Base-by-base conservation (phyloP, 495 filamentous ascomycete genomes). In the Opeltia flavorubescens region DNA sequence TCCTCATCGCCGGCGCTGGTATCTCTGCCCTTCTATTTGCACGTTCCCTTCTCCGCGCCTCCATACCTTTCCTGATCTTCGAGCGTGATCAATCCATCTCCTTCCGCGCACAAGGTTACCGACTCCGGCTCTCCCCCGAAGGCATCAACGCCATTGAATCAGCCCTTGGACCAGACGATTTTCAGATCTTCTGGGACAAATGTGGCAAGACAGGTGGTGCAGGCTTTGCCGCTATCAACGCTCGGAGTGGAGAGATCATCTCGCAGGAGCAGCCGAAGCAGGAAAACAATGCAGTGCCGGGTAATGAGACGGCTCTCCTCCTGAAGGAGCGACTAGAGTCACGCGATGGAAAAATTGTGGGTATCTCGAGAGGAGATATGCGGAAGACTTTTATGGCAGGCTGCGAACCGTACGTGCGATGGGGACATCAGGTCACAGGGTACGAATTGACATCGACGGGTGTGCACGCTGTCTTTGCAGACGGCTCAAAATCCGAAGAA, bases 11-110 rank as follows among this genome's bases (percentile, higher is more conserved):
- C 30, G 74, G 74, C 43, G 73, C 61, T 33, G 74, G 75, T 17
- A 60, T 77, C 2, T 69, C 69, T n/a, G 74, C 72, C 20, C 63
- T 77, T 1, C 64, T 66, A 13, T 65, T 77, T 1, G 72, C 71
- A 5, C 72, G 78, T 49, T 67, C 64, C n/a, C 62, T 78, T 2
- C 62, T 67, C 30, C 66, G 71, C 44, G 59, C 67, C 36, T 61
- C 62, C 24, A 70, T 77, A 26, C 66, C 68, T 4, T 70, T 71
- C 55, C 66, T 67, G 43, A 60, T 78, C 43, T 75, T 73, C 29
- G 71, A 75, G 46, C 61, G 65, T 31, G 61, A 72, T 50, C 50
- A 44, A 40, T 46, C 48, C 24, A 55, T 50, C 27, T 49, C 55
- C n/a, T 63, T 62, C 17, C 62, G 68, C 25, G 58, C 67, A 40